Base-by-base conservation (phyloP, 2,329 filamentous ascomycete genomes). In the Akanthomyces muscarius region DNA sequence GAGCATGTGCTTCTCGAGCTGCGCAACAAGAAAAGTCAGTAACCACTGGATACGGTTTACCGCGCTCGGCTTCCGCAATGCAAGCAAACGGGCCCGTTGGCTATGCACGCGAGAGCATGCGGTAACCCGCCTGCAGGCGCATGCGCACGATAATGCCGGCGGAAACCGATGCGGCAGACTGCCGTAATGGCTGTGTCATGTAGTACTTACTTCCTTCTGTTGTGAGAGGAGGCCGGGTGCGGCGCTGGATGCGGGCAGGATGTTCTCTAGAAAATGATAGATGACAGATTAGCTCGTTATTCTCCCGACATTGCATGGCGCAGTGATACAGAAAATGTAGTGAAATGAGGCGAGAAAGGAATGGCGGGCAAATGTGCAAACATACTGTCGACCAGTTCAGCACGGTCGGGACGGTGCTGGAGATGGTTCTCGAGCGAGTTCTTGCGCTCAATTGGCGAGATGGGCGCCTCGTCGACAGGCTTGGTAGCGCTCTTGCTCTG, bases 1-100 rank as follows among this genome's bases (percentile, higher is more conserved):
- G 16, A 89, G 86, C 92, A 97, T 97, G 75, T 92, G 89, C 74
- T 88, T 92, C 76, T 92, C 86, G 48, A 97, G 86, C 79, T 84
- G 56, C 63, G 44, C 47, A 18, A 42, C 50, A n/a, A 42, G 30
- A 38, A 50, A 30, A 13, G 25, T 56, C 33, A 62, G 60, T 21
- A 60, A 48, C 41, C 3, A 28, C 13, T 38, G 36, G 28, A 28
- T 21, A 47, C 10, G 5, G 36, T 33, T 44, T 42, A 23, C 36
- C 41, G n/a, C 25, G 41, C 38, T 16, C 33, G 21, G 23, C 45
- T 14, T 2, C 56, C 36, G 56, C 45, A 18, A 5, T n/a, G 36
- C 18, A 13, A 42, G 2, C 23, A n/a, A 36, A 42, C 14, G 23
- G 23, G 21, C 28, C 36, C 16, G 21, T 38, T 13, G 28, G 5